Evolutionary conservation across 192 early-diverging fungal genomes (phyloP).

Genomic region (Coemansia asiatica): DNA sequence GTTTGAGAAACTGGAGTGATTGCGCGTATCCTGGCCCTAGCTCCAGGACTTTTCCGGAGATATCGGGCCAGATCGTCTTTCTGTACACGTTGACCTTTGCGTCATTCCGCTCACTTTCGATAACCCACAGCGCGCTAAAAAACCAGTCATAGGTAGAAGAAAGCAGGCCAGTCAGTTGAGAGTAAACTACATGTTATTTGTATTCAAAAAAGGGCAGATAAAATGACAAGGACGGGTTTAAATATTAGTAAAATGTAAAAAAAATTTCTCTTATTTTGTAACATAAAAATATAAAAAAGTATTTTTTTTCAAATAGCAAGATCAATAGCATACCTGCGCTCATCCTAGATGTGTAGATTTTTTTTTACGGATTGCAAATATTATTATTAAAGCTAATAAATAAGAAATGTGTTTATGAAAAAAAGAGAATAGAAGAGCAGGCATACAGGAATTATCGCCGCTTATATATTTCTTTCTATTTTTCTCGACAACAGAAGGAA

Average conservation of each 20-base stretch:
- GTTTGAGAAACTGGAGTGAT: constrained; percentile 34
- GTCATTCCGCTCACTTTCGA: constrained; percentile 40
- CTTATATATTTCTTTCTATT: too few species aligned
- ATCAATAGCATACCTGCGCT: not conserved
- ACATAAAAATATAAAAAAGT: too few species aligned
- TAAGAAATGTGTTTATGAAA: not conserved
- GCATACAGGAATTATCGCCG: not conserved
- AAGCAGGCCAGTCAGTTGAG: constrained; percentile 1
- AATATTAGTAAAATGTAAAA: not conserved
- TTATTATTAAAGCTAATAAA: too few species aligned
- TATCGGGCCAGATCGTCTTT: constrained; percentile 36
- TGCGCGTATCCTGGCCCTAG: constrained; percentile 40
- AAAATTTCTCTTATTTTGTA: not conserved
- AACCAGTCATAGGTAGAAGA: constrained; percentile 22
- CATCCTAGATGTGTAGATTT: not conserved
- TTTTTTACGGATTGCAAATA: too few species aligned
- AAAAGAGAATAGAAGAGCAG: not conserved
- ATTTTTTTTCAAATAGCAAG: too few species aligned
- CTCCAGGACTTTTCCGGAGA: constrained; percentile 50
- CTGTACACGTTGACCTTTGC: constrained; percentile 39
- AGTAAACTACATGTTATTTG: constrained; percentile 9
- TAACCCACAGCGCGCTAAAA: constrained; percentile 33
- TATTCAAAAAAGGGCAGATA: not conserved
- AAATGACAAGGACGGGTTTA: too few species aligned
- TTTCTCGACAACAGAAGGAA: not conserved